Conservation (phyloP, 139 green algal genomes). For the Ostreobium quekettii region DNA sequence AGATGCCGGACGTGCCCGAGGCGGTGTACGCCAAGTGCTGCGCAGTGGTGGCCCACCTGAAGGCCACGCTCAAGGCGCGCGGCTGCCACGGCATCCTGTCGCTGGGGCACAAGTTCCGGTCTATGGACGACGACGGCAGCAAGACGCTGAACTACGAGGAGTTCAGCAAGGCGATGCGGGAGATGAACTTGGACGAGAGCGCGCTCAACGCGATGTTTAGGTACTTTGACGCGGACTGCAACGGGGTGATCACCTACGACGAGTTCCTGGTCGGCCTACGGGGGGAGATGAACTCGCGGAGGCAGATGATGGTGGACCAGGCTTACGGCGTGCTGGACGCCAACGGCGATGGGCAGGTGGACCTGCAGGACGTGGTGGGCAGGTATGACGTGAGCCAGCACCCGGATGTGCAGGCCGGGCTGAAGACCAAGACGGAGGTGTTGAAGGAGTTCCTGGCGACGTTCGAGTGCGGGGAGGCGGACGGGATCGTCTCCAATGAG, state of each 20-base stretch:
- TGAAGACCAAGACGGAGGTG: constrained; percentile 32
- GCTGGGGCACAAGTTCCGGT: constrained; percentile 41
- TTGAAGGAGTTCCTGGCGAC: constrained; percentile 36
- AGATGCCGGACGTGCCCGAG: too few relatives aligned
- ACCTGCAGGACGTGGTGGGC: constrained; percentile 30
- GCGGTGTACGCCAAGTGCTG: too few relatives aligned
- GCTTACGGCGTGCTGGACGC: constrained; percentile 34
- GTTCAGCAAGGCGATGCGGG: constrained; percentile 27
- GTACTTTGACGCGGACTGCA: constrained; percentile 38
- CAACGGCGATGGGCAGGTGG: constrained; percentile 31
- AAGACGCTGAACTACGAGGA: constrained; percentile 26
- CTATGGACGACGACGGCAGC: constrained; percentile 38
- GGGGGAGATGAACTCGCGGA: constrained; percentile 31
- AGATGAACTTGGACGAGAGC: constrained; percentile 30
- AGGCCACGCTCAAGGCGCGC: constrained; percentile 33
- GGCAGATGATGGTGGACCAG: constrained; percentile 33
- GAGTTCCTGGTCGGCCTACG: constrained; percentile 42
- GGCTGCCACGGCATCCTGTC: constrained; percentile 41
- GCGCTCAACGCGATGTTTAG: constrained; percentile 33
- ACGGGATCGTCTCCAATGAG: constrained; percentile 34
- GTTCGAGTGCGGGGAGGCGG: constrained; percentile 39
- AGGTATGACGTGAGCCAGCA: constrained; percentile 35
- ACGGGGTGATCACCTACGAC: constrained; percentile 36
- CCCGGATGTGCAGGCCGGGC: constrained; percentile 39
- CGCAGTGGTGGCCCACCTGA: too few relatives aligned